Conservation (phyloP, 306 rosid genomes). For the Rosa persica region DNA sequence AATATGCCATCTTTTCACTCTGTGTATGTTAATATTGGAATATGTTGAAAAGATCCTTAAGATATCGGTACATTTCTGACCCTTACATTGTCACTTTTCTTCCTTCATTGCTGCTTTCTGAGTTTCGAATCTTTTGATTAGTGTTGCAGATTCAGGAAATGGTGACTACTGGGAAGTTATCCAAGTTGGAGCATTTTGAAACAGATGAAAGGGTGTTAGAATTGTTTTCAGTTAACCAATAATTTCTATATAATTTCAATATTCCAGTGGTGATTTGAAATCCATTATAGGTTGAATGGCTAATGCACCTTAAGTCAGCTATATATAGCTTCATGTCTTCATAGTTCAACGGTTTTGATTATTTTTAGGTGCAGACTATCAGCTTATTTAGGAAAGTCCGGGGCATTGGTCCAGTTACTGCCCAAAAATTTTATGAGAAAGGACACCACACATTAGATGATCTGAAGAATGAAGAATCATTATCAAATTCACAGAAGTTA, state of each 20-base stretch:
- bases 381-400: conserved; percentile 90
- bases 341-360: neutral
- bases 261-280: neutral
- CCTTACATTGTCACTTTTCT: too few relatives aligned
- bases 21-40: too few relatives aligned
- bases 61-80: too few relatives aligned
- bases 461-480: conserved; percentile 61
- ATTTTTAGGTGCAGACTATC: conserved; percentile 66
- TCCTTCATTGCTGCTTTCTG: too few relatives aligned
- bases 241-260: neutral
- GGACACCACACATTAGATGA: conserved; percentile 78
- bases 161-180: conserved; percentile 76
- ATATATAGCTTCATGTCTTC: neutral
- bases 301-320: conserved; percentile 1
- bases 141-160: conserved; percentile 90
- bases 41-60: too few relatives aligned
- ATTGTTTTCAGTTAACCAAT: conserved; percentile 21
- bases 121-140: conserved; percentile 16
- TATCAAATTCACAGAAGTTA: conserved; percentile 73
- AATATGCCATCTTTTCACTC: too few relatives aligned
- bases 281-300: neutral
- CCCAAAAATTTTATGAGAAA: conserved; percentile 84
- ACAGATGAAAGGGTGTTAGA: conserved; percentile 79
- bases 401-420: conserved; percentile 96
- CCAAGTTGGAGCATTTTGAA: conserved; percentile 87